Evolutionary conservation across 441 rosid species (phyloP).

Genomic region (Adansonia rubrostipa): DNA sequence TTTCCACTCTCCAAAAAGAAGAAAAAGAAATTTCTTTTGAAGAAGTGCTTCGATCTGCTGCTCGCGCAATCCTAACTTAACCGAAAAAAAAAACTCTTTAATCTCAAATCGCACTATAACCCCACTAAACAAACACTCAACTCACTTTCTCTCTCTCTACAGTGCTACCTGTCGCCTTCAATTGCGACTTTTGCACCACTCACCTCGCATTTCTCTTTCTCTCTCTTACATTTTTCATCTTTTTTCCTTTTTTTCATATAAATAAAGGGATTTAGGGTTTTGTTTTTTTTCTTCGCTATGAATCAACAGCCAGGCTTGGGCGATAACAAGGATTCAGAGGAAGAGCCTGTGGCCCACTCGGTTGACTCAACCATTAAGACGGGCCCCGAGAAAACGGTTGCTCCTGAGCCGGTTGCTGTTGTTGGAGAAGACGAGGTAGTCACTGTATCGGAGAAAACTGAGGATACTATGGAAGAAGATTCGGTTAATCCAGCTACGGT

Average conservation of each 20-base stretch:
- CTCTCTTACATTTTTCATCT: constrained; percentile 29
- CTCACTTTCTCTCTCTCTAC: constrained; percentile 42
- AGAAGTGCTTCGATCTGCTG: too few relatives aligned
- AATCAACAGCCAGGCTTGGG: constrained; percentile 42
- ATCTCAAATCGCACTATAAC: constrained; percentile 40
- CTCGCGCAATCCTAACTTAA: not conserved
- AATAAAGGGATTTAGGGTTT: constrained; percentile 52
- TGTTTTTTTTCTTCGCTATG: constrained; percentile 40
- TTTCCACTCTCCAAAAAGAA: not conserved
- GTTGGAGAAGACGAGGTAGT: constrained; percentile 39
- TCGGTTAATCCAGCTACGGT: constrained; percentile 79
- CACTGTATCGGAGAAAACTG: constrained; percentile 42
- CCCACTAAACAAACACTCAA: constrained; percentile 43
- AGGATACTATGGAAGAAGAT: constrained; percentile 82
- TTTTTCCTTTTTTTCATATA: constrained; percentile 28
- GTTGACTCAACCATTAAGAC: constrained; percentile 27
- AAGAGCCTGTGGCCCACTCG: constrained; percentile 37
- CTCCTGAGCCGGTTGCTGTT: constrained; percentile 20
- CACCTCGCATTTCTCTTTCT: constrained; percentile 31
- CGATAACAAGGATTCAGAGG: constrained; percentile 46
- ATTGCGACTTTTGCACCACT: constrained; percentile 77
- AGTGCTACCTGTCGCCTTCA: constrained; percentile 95
- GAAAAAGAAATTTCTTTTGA: not conserved
- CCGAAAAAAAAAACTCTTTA: not conserved
- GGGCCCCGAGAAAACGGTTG: constrained; percentile 24